Base-by-base conservation (phyloP, 805 yeast genomes). In the Jamesozyma rosinii region DNA sequence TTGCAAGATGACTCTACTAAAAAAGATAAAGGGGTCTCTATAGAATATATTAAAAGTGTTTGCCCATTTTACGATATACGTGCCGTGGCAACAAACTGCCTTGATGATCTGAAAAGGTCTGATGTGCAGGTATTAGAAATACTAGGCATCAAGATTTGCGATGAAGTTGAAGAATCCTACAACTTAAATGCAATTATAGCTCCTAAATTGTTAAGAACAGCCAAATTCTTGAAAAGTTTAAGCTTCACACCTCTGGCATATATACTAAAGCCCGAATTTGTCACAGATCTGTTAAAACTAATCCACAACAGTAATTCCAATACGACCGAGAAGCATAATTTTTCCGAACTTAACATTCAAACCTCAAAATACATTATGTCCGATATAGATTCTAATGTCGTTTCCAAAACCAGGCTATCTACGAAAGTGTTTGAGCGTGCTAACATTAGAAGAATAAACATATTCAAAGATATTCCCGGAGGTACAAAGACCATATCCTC, bases 161-260 rank as follows among this genome's bases (percentile, higher is more conserved):
- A 60, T 14, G 65, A 64, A 1, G 51, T 56, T 10, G 32, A 29
- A 1, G 49, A 45, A 13, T 6, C 32, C 4, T n/a, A 15, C 6
- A 35, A 68, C 37, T 60, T 70, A 37, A 75, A 77, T 52, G 61
- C 76, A 0, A 64, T 83, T 10, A 75, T 89, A 10, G 89, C 97
- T 0, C 95, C 97, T 1, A 77, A 77, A 47, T 70, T 82, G n/a
- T 57, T 83, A 51, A 69, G 97, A 50, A 90, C 97, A 0, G 95
- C 83, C 45, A 92, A 90, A 63, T 89, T 90, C 54, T 69, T 90
- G 42, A 73, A 74, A 35, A 77, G 88, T 18, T 64, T 88, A 40
- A 76, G 87, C 41, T 69, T 69, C 35, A 77, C 70, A 39, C 73
- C 76, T 0, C 45, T 69, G 8, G 61, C 65, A n/a, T 63, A 67